Evolutionary conservation across 805 yeast genomes (phyloP), one percentile per base, ranked within the genome.

Genomic region (Wickerhamiella shivajii): DNA sequence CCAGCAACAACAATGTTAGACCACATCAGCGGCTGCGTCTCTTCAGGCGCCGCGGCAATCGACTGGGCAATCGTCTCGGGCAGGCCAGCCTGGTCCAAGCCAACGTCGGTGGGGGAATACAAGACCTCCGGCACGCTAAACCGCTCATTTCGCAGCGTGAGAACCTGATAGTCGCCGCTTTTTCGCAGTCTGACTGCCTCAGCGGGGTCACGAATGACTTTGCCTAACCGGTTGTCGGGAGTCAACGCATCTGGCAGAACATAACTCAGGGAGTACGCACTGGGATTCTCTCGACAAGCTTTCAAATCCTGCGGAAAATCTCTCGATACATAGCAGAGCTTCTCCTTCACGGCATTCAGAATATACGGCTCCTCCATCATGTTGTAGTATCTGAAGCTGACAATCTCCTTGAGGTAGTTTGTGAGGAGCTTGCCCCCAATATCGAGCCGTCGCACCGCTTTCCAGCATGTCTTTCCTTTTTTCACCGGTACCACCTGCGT

Each of bases 341-440:
- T 61, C 49, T 85, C 95, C 49, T 90, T 90, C 43, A 92, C 78
- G 30, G 77, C 74, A 49, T 84, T 81, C 31, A 90, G 74, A 29
- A 90, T 57, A 2, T 78, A 61, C 0, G 93, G 76, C 54, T 92
- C 99, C 40, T 90, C 95, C 50, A 81, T 74, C 44, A 90, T 84
- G 49, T 90, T 87, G 53, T 85, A 90, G 58, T 90, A 90, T 34
- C 96, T 64, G 50, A 78, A 90, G 2, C 95, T 81, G 9, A 87
- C 69, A 31, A 80, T 64, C 49, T 90, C 97, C 41, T 84, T 66
- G 33, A 92, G 55, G 31, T 76, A 69, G 3, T 95, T 94, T 34
- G 83, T 80, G 33, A 90, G 56, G 31, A 80, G 62, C 37, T 80
- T 67, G 0, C 99, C 99, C 0, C 90, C 98, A 29, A 92, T 69